Conservation (phyloP, 768 basidiomycete species). For the Suillus placidus region DNA sequence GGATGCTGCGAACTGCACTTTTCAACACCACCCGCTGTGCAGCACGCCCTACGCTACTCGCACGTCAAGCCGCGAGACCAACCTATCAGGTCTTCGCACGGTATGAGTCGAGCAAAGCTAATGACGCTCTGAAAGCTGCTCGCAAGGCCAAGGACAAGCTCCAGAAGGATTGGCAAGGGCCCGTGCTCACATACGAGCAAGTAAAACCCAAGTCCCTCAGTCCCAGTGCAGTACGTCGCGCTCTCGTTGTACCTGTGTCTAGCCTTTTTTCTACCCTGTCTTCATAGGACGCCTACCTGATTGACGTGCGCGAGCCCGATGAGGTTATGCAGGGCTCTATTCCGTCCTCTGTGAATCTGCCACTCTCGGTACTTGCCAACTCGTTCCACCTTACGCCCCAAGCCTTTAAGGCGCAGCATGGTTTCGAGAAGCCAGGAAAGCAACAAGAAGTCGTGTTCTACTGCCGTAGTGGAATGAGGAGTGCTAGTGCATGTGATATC, state of each 20-base stretch:
- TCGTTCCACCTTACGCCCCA: slow-evolving; percentile 60
- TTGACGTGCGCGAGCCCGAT: slow-evolving; percentile 92
- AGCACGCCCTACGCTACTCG: slow-evolving; percentile 14
- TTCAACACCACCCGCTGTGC: slow-evolving; percentile 18
- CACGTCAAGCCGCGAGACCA: slow-evolving; percentile 13
- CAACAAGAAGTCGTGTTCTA: slow-evolving; percentile 85
- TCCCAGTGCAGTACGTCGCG: slow-evolving; percentile 59
- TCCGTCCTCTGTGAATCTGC: slow-evolving; percentile 89
- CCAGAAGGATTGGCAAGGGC: slow-evolving; percentile 78
- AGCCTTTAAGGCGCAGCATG: slow-evolving; percentile 63
- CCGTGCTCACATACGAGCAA: slow-evolving; percentile 74
- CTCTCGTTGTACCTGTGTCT: slow-evolving; percentile 11
- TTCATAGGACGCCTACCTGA: slow-evolving; percentile 65
- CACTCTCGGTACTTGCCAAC: slow-evolving; percentile 73
- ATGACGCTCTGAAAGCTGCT: slow-evolving; percentile 33
- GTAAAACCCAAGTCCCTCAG: slow-evolving; percentile 78
- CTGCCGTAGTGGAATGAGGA: slow-evolving; percentile 87
- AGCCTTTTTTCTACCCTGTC: slow-evolving; percentile 15
- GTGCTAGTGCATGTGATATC: slow-evolving; percentile 78
- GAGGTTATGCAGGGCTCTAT: slow-evolving; percentile 93
- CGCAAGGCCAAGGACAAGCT: slow-evolving; percentile 36
- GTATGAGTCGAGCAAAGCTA: slow-evolving; percentile 37
- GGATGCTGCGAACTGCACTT: slow-evolving; percentile 30
- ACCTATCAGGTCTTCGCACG: slow-evolving; percentile 27
- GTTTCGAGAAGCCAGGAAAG: slow-evolving; percentile 73